Conservation (phyloP, 1,284 basidiomycete genomes). For the Malassezia globosa region DNA sequence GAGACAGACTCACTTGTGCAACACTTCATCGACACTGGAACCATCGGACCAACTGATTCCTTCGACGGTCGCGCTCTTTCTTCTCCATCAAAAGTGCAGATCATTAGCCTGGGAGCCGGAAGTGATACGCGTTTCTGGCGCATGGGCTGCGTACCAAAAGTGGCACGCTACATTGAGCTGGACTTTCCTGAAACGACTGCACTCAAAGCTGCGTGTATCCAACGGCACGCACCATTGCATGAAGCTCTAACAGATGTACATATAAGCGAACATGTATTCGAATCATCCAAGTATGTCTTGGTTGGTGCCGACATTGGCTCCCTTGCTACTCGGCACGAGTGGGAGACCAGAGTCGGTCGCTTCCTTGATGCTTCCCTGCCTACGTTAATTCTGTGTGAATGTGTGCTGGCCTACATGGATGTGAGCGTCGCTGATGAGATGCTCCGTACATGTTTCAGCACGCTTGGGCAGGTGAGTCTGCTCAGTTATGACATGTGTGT, state of each 20-base stretch:
- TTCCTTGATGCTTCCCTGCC: constrained; percentile 18
- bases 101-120: constrained; percentile 78
- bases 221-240: neutral
- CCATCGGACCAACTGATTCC: neutral
- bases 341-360: constrained; percentile 5
- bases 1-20: constrained; percentile 70
- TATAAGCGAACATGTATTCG: constrained; percentile 4
- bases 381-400: constrained; percentile 43
- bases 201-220: constrained; percentile 71
- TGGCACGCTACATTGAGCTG: constrained; percentile 62
- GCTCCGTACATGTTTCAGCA: constrained; percentile 16
- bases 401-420: constrained; percentile 39
- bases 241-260: neutral
- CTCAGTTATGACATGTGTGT: constrained; percentile 43
- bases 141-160: constrained; percentile 48
- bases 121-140: constrained; percentile 90
- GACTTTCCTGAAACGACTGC: constrained; percentile 76
- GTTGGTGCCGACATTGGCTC: constrained; percentile 19
- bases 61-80: constrained; percentile 30
- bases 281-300: constrained; percentile 17
- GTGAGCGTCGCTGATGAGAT: constrained; percentile 22
- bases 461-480: constrained; percentile 8
- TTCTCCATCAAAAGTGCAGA: constrained; percentile 55
- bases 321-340: neutral
- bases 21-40: constrained; percentile 54